Base-by-base conservation (phyloP, 2,329 filamentous ascomycete genomes). In the Lecanosticta acicola region DNA sequence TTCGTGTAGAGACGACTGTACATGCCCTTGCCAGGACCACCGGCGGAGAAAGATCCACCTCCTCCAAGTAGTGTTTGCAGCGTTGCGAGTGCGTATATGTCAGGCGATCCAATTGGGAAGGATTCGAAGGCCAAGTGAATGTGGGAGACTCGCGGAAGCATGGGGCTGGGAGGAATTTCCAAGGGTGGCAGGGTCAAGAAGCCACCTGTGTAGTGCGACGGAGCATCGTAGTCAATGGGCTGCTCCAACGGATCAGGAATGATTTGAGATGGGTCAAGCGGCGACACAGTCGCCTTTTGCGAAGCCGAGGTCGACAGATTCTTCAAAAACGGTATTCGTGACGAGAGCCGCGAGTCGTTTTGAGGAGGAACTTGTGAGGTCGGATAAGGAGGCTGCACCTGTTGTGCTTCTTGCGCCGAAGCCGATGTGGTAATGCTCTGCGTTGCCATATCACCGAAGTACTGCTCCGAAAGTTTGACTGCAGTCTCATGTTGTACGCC, bases 11-110 rank as follows among this genome's bases (percentile, higher is more conserved):
- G 80, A 10, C 93, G 85, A 32, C 87, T 94, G 75, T 97, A 97
- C 93, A 98, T 98, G 66, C 93, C 93, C 74, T 98, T 98, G 43
- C 93, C 93, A 3, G 93, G 93, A 0, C 93, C 93, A 59, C 93
- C 93, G 43, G 93, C 93, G 13, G 87, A 94, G 73, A 98, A 98
- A 45, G 90, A 96, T 18, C 93, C 93, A 39, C 93, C 93, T 39
- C 93, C 93, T 47, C 93, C 93, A 26, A 98, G 86, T 8, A 98
- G 84, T 1, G 89, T 97, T 69, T 97, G 94, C 1, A 98, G 77
- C 0, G 91, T 95, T 4, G 93, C 93, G 36, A 97, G 82, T 14
- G 93, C 90, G 71, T 97, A 98, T 61, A 98, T 96, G 65, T 97
- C 91, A 10, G 87, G 82, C 2, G 86, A 91, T 17, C 80, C 83